Percentiles rank a stretch among this genome's conserved stretches.
Conservation (phyloP, 2,329 filamentous ascomycete species). For the Coniochaeta ligniaria region DNA sequence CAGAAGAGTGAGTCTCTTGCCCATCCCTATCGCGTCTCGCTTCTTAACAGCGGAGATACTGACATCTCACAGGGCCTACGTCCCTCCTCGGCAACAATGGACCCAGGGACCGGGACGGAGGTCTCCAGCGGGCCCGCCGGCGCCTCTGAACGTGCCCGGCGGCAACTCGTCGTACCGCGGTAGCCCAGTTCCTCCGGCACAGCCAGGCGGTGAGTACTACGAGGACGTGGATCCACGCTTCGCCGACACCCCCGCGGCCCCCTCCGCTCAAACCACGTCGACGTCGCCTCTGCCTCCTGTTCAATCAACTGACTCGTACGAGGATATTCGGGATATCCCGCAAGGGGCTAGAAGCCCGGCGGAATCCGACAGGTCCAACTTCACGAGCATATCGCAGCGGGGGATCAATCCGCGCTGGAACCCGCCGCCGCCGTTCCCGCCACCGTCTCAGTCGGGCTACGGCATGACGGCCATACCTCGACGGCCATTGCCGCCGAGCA, state of each 20-base stretch:
- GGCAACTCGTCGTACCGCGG: slow-evolving; percentile 25
- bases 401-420: slow-evolving; percentile 86
- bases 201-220: slow-evolving; percentile 56
- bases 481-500: slow-evolving; percentile 34
- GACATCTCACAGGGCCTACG: slow-evolving; percentile 30
- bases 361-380: slow-evolving; percentile 73
- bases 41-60: neutral
- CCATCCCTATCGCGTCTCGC: neutral
- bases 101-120: slow-evolving; percentile 34
- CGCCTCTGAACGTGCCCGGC: slow-evolving; percentile 31
- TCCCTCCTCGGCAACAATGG: slow-evolving; percentile 52
- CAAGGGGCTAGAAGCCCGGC: slow-evolving; percentile 60
- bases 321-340: slow-evolving; percentile 26
- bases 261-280: slow-evolving; percentile 20
- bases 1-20: slow-evolving; percentile 57
- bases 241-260: slow-evolving; percentile 36
- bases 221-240: slow-evolving; percentile 93
- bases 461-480: slow-evolving; percentile 18
- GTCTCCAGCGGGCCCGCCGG: slow-evolving; percentile 34
- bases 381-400: slow-evolving; percentile 85
- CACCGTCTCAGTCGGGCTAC: slow-evolving; percentile 14
- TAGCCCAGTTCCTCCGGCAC: slow-evolving; percentile 20
- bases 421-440: slow-evolving; percentile 33
- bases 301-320: slow-evolving; percentile 19
- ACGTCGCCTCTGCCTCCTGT: slow-evolving; percentile 22